A percentile compares a stretch with the other conserved stretches of the same genome.
These are phyloP conservation scores for Lactifluus volemus DNA, from an alignment of 768 basidiomycete species.

Conservation along the genomic window DNA sequence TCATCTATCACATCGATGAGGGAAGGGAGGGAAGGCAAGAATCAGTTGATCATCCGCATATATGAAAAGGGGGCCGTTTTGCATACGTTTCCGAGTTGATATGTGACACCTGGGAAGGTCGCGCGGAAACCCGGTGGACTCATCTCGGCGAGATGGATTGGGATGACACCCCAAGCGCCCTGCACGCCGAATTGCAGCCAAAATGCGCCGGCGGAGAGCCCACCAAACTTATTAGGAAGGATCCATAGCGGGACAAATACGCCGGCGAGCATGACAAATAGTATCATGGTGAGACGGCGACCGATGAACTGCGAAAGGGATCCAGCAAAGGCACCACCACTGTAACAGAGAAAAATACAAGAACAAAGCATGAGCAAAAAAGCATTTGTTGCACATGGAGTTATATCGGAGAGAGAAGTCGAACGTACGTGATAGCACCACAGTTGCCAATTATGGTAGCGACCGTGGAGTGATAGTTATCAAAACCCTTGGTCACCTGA, in stretches of 20 bases:
- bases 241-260: conserved; percentile 36
- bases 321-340: conserved; percentile 34
- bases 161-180: conserved; percentile 29
- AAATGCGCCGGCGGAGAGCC: conserved; percentile 40
- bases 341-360: conserved; percentile 10
- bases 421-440: conserved; percentile 24
- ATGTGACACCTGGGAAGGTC: conserved; percentile 37
- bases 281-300: conserved; percentile 36
- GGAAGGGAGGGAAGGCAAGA: too few species aligned
- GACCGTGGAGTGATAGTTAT: conserved; percentile 28
- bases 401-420: background rate
- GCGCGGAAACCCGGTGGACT: conserved; percentile 43
- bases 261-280: conserved; percentile 28
- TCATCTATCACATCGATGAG: conserved; percentile 26
- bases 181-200: conserved; percentile 41
- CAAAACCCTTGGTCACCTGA: conserved; percentile 29
- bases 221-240: conserved; percentile 33
- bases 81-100: conserved; percentile 34
- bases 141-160: conserved; percentile 40
- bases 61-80: too few species aligned
- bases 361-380: background rate
- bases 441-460: conserved; percentile 39
- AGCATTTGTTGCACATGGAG: conserved; percentile 9
- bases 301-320: conserved; percentile 35
- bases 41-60: background rate